A percentile compares a stretch with the other conserved stretches of the same genome.
phyloP scores from a whole-genome alignment of 2,329 filamentous ascomycete species.

The Chaetomiaceae sp. region DNA sequence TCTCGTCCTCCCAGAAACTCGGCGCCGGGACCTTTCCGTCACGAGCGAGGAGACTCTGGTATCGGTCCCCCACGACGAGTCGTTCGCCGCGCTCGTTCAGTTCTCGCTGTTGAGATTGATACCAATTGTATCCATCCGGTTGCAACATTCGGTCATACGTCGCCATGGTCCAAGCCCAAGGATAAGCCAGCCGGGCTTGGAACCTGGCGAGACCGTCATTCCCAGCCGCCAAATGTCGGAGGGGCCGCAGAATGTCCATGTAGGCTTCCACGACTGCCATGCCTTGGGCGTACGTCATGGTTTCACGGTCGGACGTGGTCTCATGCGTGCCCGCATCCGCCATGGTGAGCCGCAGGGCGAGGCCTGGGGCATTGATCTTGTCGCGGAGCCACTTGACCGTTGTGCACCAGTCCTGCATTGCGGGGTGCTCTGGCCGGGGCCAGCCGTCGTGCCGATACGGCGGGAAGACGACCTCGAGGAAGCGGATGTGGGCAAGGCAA shows the following conservation, averaged over 20 bases:
- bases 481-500: conserved; percentile 12
- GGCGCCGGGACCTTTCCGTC: not conserved
- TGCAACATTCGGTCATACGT: not conserved
- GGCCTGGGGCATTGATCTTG: conserved; percentile 5
- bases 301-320: not conserved
- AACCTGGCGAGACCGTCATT: not conserved
- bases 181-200: not conserved
- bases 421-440: not conserved
- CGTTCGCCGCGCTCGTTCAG: not conserved
- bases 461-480: conserved; percentile 13
- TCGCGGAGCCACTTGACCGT: conserved; percentile 4
- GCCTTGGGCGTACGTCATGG: not conserved
- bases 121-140: not conserved
- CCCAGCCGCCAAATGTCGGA: not conserved
- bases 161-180: not conserved
- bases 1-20: not conserved
- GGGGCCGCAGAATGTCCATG: not conserved
- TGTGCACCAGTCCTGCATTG: conserved; percentile 4
- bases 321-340: not conserved
- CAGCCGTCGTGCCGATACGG: conserved; percentile 3
- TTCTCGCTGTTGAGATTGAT: not conserved
- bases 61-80: not conserved
- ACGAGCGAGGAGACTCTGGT: not conserved
- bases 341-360: conserved; percentile 7
- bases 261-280: not conserved